Base-by-base conservation (phyloP, 768 basidiomycete genomes). In the Epithele typhae region DNA sequence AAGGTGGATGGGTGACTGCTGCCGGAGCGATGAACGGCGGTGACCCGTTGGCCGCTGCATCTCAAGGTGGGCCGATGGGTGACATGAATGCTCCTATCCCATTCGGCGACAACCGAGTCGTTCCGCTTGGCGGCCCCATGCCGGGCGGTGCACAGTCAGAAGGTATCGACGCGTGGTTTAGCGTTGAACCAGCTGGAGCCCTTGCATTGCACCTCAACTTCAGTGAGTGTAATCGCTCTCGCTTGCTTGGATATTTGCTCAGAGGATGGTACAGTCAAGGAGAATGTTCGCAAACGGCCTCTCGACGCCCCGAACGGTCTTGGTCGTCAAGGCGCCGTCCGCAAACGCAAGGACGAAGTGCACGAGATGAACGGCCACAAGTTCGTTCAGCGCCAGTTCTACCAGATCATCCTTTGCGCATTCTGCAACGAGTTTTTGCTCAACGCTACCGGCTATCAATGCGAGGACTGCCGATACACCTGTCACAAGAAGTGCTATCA, bases 351-450 rank as follows among this genome's bases (percentile, higher is more conserved):
- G 68, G 95, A 84, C 56, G 95, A 98, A 72, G 87, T 98, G 3
- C 93, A 94, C 70, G 94, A 98, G 68, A 97, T 97, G 92, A 98
- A 98, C 63, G 96, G 96, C 10, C 96, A 99, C 73, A 92, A 96
- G 67, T 99, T 99, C 63, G 79, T 99, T 37, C 90, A 92, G 59
- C 81, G 85, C 37, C 96, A 98, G 68, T 99, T 99, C 74, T 98
- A 96, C 66, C 94, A 97, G 64, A 82, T 98, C 62, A 96, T 99
- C 77, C 78, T 97, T 43, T 99, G 96, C 64, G 96, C 96, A 3
- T 92, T 96, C 68, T 99, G 96, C 72, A 85, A 81, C 68, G 95
- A 98, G 60, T 98, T 99, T 72, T 75, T 99, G 47, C 87, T 97
- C 64, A 97, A 98, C 52, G 95, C 92, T 2, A 75, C 87, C 49